These are phyloP conservation scores for Plasmodium malariae DNA, from an alignment of 169 alveolate species.

Conservation along the genomic window DNA sequence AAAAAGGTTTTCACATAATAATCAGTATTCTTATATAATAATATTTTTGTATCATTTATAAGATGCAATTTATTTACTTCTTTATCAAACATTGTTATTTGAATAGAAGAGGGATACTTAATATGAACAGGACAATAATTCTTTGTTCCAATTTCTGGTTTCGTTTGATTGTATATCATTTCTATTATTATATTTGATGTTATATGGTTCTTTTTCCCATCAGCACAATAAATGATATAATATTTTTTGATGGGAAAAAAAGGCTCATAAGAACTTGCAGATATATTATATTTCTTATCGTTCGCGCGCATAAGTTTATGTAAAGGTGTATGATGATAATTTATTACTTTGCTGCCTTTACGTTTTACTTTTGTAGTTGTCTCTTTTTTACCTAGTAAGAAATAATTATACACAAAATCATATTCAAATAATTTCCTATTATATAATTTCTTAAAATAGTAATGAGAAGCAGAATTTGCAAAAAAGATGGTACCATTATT, in stretches of 20 bases:
- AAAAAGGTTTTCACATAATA: conserved; percentile 56
- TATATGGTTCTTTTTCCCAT: not conserved
- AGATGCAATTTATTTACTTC: conserved; percentile 5
- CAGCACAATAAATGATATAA: conserved; percentile 10
- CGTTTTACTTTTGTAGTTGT: not conserved
- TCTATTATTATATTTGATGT: conserved; percentile 19
- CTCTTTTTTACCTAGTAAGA: not conserved
- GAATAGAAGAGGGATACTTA: conserved; percentile 67
- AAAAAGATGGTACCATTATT: not conserved
- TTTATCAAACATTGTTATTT: conserved; percentile 35
- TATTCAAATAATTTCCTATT: conserved; percentile 54
- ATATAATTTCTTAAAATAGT: conserved; percentile 18
- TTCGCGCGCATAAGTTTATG: too few relatives aligned
- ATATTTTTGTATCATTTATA: conserved; percentile 1
- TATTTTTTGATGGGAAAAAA: conserved; percentile 22
- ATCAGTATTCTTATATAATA: conserved; percentile 26
- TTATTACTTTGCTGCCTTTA: not conserved
- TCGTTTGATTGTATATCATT: conserved; percentile 7
- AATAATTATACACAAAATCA: conserved; percentile 3
- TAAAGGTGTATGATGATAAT: not conserved
- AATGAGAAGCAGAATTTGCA: not conserved
- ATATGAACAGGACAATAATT: conserved; percentile 58
- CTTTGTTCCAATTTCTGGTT: not conserved
- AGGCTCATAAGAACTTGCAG: conserved; percentile 1
- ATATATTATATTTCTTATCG: too few relatives aligned